phyloP scores from a whole-genome alignment of 1,284 basidiomycete species.

The Rhodotorula sp. region DNA sequence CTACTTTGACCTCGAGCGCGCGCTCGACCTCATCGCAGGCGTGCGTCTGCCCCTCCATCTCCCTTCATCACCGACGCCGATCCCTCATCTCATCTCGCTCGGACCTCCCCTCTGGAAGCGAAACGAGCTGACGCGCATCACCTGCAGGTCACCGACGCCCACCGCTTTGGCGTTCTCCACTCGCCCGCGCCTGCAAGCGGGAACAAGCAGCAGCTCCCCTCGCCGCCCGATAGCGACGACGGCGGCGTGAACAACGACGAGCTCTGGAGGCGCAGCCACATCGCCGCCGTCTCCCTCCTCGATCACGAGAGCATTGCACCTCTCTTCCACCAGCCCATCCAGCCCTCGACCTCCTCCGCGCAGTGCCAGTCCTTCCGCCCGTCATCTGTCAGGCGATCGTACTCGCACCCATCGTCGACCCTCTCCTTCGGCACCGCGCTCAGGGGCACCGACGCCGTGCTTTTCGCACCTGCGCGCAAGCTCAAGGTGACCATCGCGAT shows the following conservation, averaged over 20 bases:
- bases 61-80: neutral
- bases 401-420: conserved; percentile 22
- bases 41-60: conserved; percentile 2
- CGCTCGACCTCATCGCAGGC: conserved; percentile 36
- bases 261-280: conserved; percentile 18
- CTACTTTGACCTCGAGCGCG: conserved; percentile 22
- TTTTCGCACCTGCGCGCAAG: conserved; percentile 1
- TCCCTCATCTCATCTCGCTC: neutral
- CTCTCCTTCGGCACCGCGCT: neutral
- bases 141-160: conserved; percentile 34
- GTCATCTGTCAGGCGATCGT: conserved; percentile 24
- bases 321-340: neutral
- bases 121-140: neutral
- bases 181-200: neutral
- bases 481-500: conserved; percentile 23
- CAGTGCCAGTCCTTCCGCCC: neutral
- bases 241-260: conserved; percentile 1
- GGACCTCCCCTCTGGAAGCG: neutral
- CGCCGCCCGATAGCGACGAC: neutral
- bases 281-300: conserved; percentile 11
- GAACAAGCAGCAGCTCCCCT: neutral
- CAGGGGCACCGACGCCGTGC: neutral
- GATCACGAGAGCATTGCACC: conserved; percentile 21
- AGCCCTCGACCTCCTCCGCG: neutral
- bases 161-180: conserved; percentile 35